These are phyloP conservation scores for Talaromyces sp. DNA, from an alignment of 2,329 filamentous ascomycete species.

Conservation along the genomic window DNA sequence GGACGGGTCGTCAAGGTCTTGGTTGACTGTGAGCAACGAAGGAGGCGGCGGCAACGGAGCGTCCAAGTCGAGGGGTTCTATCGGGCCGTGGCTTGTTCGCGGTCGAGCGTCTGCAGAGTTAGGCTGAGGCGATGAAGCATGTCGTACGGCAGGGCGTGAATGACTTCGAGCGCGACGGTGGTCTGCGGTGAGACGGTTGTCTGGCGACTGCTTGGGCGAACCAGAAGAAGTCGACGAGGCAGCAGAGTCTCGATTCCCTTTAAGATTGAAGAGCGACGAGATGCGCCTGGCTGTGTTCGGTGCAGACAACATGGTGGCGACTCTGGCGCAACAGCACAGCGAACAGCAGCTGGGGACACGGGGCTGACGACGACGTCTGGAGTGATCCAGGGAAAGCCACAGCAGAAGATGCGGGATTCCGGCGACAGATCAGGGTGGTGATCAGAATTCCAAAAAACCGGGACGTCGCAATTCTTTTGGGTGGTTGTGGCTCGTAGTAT, in stretches of 20 bases:
- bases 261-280: slow-evolving; percentile 40
- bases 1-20: slow-evolving; percentile 29
- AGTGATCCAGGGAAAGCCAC: not conserved
- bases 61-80: slow-evolving; percentile 25
- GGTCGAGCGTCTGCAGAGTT: slow-evolving; percentile 22
- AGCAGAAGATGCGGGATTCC: not conserved
- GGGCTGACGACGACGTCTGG: not conserved
- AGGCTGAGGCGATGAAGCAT: slow-evolving; percentile 27
- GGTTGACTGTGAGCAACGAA: slow-evolving; percentile 31
- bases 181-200: slow-evolving; percentile 13
- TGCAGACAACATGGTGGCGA: slow-evolving; percentile 30
- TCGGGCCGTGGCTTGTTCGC: slow-evolving; percentile 17
- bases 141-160: slow-evolving; percentile 25
- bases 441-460: not conserved
- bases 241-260: slow-evolving; percentile 27
- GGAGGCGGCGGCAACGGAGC: slow-evolving; percentile 33
- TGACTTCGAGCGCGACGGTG: slow-evolving; percentile 19
- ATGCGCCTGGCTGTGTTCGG: slow-evolving; percentile 41
- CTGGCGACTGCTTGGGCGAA: slow-evolving; percentile 20
- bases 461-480: slow-evolving; percentile 6
- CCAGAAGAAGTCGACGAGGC: slow-evolving; percentile 18
- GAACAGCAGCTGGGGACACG: not conserved
- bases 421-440: not conserved
- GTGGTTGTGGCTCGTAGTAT: not conserved
- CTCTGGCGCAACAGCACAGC: not conserved